Base-by-base conservation (phyloP, 169 alveolate genomes). In the Ichthyophthirius multifiliis region DNA sequence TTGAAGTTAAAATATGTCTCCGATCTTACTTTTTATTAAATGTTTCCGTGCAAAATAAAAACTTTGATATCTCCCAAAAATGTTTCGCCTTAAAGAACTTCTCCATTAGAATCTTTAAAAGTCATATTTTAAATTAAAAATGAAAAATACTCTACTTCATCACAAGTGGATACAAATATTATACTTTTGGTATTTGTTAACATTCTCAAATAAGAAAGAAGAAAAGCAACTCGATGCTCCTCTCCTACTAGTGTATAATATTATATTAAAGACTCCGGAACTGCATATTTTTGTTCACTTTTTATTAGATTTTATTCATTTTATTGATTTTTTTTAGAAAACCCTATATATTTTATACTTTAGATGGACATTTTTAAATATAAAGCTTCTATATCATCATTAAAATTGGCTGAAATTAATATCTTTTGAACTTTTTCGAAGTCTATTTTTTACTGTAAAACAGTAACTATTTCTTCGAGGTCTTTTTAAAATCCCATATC, bases 401-500 rank as follows among this genome's bases (percentile, higher is more conserved):
- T 75, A 13, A 89, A 32, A 47, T 90, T 85, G 1, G 94, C 94
- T n/a, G 91, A 83, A 18, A 89, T 89, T 39, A 89, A 43, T 30
- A 76, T 85, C 37, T 83, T 76, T 75, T 75, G 55, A 27, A 83
- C 43, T 16, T 64, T 27, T 30, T 77, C 88, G 32, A 80, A 62
- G 32, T 55, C 75, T 5, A 74, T 55, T 41, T 76, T 55, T 23
- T 73, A 46, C n/a, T 48, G 13, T n/a, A 75, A 74, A 12, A 45
- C 34, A 16, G 23, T n/a, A 15, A 71, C 65, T 15, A 65, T 35
- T 55, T 46, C 75, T 62, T 81, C 86, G 15, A 62, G 64, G 43
- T 94, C 97, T 75, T 91, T 89, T 65, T 94, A 92, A 67, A 94
- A 94, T 30, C 97, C 97, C 92, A 90, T 86, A 78, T 89, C 95